phyloP scores from a whole-genome alignment of 148 eudicot genomes.

The Diospyros lotus region DNA sequence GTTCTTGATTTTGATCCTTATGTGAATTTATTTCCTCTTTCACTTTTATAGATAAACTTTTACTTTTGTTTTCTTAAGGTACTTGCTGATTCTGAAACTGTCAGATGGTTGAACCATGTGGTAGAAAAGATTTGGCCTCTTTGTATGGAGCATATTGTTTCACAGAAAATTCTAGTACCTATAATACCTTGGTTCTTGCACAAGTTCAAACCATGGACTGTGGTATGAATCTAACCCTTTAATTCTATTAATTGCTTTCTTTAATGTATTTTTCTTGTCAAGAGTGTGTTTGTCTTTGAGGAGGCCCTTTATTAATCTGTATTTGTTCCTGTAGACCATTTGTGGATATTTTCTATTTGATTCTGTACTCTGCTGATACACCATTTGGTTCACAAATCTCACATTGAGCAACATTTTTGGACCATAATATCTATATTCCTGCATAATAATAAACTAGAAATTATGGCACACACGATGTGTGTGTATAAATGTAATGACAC shows the following conservation, averaged over 20 bases:
- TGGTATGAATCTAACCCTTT: conserved; percentile 39
- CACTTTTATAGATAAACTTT: neutral
- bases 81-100: conserved; percentile 72
- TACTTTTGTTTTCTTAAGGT: conserved; percentile 37
- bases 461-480: no score
- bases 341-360: no score
- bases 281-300: neutral
- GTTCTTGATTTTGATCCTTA: neutral
- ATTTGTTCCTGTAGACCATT: neutral
- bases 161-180: conserved; percentile 82
- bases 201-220: conserved; percentile 98
- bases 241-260: neutral
- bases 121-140: conserved; percentile 83
- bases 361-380: no score
- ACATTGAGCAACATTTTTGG: no score
- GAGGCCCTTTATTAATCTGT: neutral
- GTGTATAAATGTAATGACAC: no score
- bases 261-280: neutral
- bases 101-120: conserved; percentile 85
- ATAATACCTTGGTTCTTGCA: conserved; percentile 92
- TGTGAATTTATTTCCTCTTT: neutral
- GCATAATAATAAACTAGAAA: no score
- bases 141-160: conserved; percentile 82
- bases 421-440: no score
- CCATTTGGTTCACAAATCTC: no score